A percentile compares a stretch with the other conserved stretches of the same genome.
These are phyloP conservation scores for Lyophyllum decastes DNA, from an alignment of 768 basidiomycete genomes.

Conservation along the genomic window DNA sequence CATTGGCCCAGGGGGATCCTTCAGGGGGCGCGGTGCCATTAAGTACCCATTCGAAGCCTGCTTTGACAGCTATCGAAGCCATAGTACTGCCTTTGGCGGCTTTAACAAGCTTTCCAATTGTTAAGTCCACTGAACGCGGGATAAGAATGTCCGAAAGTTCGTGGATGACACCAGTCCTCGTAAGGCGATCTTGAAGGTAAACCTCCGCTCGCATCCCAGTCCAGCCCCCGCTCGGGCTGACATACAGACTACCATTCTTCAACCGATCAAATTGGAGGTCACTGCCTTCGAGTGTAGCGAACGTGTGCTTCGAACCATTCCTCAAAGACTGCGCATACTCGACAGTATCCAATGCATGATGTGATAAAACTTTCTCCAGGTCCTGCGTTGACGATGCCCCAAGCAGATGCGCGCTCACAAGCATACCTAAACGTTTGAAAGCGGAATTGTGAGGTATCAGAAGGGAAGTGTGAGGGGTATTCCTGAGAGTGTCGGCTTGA, in stretches of 20 bases:
- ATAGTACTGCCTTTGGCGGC: constrained; percentile 91
- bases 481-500: constrained; percentile 69
- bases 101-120: constrained; percentile 84
- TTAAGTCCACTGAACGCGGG: constrained; percentile 85
- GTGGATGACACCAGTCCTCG: constrained; percentile 89
- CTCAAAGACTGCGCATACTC: constrained; percentile 66
- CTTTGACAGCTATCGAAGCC: constrained; percentile 78
- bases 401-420: constrained; percentile 87
- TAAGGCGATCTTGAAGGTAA: constrained; percentile 68
- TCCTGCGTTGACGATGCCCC: constrained; percentile 77
- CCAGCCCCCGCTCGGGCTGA: constrained; percentile 80
- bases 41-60: constrained; percentile 88
- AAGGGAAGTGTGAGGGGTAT: constrained; percentile 71
- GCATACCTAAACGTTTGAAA: constrained; percentile 79
- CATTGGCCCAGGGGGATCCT: constrained; percentile 64
- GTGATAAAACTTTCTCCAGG: constrained; percentile 80
- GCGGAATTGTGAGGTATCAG: constrained; percentile 90
- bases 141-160: constrained; percentile 83
- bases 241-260: constrained; percentile 50
- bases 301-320: constrained; percentile 70
- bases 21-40: constrained; percentile 82
- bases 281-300: constrained; percentile 83
- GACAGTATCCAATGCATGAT: constrained; percentile 79
- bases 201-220: constrained; percentile 63
- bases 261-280: constrained; percentile 70